These are phyloP conservation scores for Phytophthora colocasiae DNA, from an alignment of 352 stramenopile species.

Conservation along the genomic window DNA sequence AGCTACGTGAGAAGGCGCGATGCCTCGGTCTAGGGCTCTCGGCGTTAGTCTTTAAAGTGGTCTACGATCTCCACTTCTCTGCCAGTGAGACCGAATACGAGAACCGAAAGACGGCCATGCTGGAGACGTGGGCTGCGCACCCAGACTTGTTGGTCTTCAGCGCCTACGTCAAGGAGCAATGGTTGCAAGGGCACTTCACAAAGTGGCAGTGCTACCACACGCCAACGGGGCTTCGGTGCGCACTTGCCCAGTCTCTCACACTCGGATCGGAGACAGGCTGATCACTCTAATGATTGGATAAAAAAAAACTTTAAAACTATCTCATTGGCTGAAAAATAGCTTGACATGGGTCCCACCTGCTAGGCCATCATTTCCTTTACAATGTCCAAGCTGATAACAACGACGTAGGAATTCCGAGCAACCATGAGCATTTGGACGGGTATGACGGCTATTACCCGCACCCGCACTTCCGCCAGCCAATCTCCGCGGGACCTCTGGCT, in stretches of 20 bases:
- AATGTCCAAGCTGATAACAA: slow-evolving; percentile 13
- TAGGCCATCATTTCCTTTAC: slow-evolving; percentile 25
- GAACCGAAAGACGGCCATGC: too few relatives aligned
- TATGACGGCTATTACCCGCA: slow-evolving; percentile 27
- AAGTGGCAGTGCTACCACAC: too few relatives aligned
- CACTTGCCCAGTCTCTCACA: slow-evolving; percentile 4
- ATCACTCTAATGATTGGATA: slow-evolving; percentile 5
- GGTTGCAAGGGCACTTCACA: too few relatives aligned
- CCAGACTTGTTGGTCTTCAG: too few relatives aligned
- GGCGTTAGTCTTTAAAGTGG: too few relatives aligned
- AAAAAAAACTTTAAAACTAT: not conserved
- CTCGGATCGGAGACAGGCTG: slow-evolving; percentile 14
- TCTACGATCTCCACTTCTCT: too few relatives aligned
- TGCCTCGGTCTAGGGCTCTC: too few relatives aligned
- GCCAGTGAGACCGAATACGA: too few relatives aligned
- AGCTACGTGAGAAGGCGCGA: too few relatives aligned
- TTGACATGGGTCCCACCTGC: slow-evolving; percentile 6
- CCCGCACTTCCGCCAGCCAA: slow-evolving; percentile 17
- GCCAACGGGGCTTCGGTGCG: slow-evolving; percentile 6
- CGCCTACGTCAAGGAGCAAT: too few relatives aligned
- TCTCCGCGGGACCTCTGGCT: slow-evolving; percentile 18
- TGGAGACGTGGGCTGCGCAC: too few relatives aligned
- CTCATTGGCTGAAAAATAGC: too few relatives aligned
- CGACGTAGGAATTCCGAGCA: not conserved
- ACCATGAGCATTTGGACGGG: slow-evolving; percentile 36